Conservation (phyloP, 768 basidiomycete genomes). For the Fibroporia radiculosa region DNA sequence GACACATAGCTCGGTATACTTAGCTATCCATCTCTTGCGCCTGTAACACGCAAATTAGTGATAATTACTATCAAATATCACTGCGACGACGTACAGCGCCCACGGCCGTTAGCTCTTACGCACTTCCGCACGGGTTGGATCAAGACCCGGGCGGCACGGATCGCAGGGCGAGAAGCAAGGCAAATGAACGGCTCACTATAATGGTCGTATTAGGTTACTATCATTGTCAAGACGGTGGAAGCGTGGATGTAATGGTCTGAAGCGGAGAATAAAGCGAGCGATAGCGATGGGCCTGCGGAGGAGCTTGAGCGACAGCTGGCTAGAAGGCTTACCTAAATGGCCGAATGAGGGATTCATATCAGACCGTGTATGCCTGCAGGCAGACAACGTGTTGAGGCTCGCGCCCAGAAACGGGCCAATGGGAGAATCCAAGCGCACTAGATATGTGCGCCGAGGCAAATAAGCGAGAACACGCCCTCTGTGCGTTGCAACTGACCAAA, state of each 20-base stretch:
- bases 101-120: too few species aligned
- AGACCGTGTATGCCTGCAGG: conserved; percentile 23
- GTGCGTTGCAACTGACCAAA: conserved; percentile 20
- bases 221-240: too few species aligned
- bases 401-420: conserved; percentile 20
- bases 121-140: too few species aligned
- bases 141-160: too few species aligned
- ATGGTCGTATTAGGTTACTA: too few species aligned
- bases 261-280: neutral
- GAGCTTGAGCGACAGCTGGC: conserved; percentile 8
- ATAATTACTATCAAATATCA: too few species aligned
- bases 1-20: too few species aligned
- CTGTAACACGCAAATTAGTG: too few species aligned
- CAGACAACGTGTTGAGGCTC: conserved; percentile 22
- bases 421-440: conserved; percentile 17
- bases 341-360: conserved; percentile 19
- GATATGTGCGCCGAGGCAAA: conserved; percentile 14
- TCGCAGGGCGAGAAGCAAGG: too few species aligned
- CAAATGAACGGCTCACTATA: too few species aligned
- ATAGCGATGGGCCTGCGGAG: neutral
- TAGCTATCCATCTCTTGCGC: too few species aligned
- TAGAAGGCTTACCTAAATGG: conserved; percentile 21
- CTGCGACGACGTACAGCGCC: too few species aligned
- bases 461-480: conserved; percentile 21
- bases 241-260: neutral